Conservation (phyloP, 148 eudicot genomes). For the Pouteria glomerata region DNA sequence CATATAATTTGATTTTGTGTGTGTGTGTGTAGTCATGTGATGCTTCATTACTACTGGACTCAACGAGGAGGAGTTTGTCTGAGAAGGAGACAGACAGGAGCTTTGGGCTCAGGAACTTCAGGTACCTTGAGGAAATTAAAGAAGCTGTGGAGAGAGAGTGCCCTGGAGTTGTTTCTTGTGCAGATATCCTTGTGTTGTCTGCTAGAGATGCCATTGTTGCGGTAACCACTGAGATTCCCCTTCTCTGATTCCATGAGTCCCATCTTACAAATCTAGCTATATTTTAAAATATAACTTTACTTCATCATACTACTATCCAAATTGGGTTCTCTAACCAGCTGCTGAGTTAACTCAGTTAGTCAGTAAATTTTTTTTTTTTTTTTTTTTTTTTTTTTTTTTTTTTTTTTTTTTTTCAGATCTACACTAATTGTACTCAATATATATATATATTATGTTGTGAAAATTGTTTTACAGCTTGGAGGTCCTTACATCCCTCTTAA, state of each 20-base stretch:
- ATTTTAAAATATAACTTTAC: too few species aligned
- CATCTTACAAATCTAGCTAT: too few species aligned
- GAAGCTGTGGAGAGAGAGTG: constrained; percentile 97
- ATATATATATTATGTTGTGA: background rate
- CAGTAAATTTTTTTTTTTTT: too few species aligned
- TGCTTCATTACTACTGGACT: constrained; percentile 87
- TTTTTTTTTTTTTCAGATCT: too few species aligned
- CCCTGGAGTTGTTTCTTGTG: constrained; percentile 89
- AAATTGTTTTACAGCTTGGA: constrained; percentile 48
- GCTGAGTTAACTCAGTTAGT: too few species aligned
- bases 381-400: background rate
- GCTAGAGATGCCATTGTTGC: constrained; percentile 85
- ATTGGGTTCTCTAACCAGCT: too few species aligned
- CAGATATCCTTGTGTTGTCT: constrained; percentile 89
- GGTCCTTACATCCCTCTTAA: constrained; percentile 83
- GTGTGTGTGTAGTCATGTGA: constrained; percentile 85
- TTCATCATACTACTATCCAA: too few species aligned
- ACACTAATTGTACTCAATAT: background rate
- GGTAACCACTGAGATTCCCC: constrained; percentile 26
- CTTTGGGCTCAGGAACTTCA: constrained; percentile 90
- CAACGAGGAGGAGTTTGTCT: constrained; percentile 87
- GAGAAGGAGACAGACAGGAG: constrained; percentile 97
- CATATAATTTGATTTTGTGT: too few species aligned
- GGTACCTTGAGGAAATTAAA: constrained; percentile 87
- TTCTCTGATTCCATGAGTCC: background rate